Evolutionary conservation across 495 filamentous ascomycete genomes (phyloP).

Genomic region (Penicillium macrosclerotiorum): DNA sequence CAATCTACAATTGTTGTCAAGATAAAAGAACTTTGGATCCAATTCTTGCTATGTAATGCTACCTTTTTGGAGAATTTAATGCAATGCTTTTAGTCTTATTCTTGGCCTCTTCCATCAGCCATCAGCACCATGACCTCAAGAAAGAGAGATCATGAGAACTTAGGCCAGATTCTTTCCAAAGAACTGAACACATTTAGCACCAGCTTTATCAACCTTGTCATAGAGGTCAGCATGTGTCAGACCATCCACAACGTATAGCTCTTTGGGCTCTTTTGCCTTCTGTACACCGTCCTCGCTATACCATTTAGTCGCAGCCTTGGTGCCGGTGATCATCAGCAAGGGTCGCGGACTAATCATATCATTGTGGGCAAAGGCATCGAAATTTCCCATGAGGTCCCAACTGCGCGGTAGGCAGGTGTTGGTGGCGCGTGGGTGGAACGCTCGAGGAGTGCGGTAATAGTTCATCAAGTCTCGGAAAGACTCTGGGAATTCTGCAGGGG

Average conservation of each 20-base stretch:
- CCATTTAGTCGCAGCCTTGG: conserved; percentile 26
- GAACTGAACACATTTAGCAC: conserved; percentile 34
- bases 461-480: conserved; percentile 15
- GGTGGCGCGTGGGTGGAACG: conserved; percentile 15
- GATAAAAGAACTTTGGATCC: too few relatives aligned
- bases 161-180: conserved; percentile 14
- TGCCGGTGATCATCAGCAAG: conserved; percentile 39
- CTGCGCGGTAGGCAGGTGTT: conserved; percentile 14
- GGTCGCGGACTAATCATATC: conserved; percentile 30
- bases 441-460: conserved; percentile 26
- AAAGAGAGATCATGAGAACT: too few relatives aligned
- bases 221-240: conserved; percentile 37
- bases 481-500: conserved; percentile 6
- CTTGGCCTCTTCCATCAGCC: too few relatives aligned
- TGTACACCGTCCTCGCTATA: conserved; percentile 30
- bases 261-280: conserved; percentile 35
- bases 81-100: too few relatives aligned
- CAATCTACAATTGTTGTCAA: too few relatives aligned
- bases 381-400: conserved; percentile 32
- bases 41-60: too few relatives aligned
- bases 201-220: conserved; percentile 26
- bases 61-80: too few relatives aligned
- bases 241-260: conserved; percentile 34
- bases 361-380: conserved; percentile 27
- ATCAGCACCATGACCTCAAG: too few relatives aligned